Base-by-base conservation (phyloP, 208 protist species). In the Leishmania turanica region DNA sequence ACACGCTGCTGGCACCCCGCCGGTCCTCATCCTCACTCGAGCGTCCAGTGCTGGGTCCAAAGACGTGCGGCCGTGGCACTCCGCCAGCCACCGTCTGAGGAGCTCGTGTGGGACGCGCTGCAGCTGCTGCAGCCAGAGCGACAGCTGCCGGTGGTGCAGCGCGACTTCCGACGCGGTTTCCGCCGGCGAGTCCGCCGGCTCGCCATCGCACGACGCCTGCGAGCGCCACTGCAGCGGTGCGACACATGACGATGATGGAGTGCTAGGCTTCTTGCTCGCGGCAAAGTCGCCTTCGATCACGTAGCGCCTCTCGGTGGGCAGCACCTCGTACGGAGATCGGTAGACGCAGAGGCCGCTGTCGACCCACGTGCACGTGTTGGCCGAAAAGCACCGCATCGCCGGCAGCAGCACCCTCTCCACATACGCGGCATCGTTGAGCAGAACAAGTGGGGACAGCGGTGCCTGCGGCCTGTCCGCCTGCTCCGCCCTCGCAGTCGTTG, bases 361-460 rank as follows among this genome's bases (percentile, higher is more conserved):
- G 54, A 34, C 53, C 42, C 62, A 40, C 74, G 15, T 17, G 11
- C 45, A 62, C 8, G 82, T 82, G 24, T 79, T 24, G n/a, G 0
- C 31, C 6, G 83, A 83, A 76, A 90, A 96, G n/a, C 34, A 27
- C n/a, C 24, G 15, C 91, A 96, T 89, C 2, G 80, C 77, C 0
- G 93, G 93, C 60, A 93, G 78, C 19, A 96, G 78, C 31, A 94
- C 83, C 21, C 53, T 31, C 34, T 69, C 66, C 37, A 94, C 79
- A 75, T 91, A 96, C 3, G 24, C 54, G 4, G 51, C 74, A 27
- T 96, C 91, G 56, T 87, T 81, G 34, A 92, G 71, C 40, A 91
- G 66, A 13, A 94, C 68, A 31, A 94, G 78, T 0, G 89, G 88
- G 24, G 56, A 77, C 21, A n/a, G 47, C 60, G 31, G 37, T 21